Percentiles rank a stretch among this genome's conserved stretches.
phyloP scores from a whole-genome alignment of 2,329 filamentous ascomycete genomes.

The Drechslera avenae region DNA sequence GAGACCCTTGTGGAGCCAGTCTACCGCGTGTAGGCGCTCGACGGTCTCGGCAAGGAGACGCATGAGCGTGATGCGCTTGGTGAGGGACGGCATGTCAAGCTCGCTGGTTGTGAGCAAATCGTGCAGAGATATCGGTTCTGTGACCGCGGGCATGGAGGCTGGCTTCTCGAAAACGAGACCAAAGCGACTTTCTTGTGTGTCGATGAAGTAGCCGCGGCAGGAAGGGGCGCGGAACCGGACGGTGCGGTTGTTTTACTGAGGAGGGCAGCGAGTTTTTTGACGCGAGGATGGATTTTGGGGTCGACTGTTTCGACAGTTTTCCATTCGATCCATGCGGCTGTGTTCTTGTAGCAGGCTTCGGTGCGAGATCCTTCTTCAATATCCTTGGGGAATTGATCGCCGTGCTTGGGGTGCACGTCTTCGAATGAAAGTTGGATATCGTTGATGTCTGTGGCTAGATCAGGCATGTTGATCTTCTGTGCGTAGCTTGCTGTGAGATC shows the following conservation, averaged over 20 bases:
- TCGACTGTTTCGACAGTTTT: slow-evolving; percentile 39
- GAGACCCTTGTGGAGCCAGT: slow-evolving; percentile 65
- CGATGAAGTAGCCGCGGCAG: slow-evolving; percentile 46
- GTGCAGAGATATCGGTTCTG: slow-evolving; percentile 55
- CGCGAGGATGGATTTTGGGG: slow-evolving; percentile 37
- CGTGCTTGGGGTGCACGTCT: slow-evolving; percentile 27
- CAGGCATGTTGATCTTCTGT: slow-evolving; percentile 26
- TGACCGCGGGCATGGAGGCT: slow-evolving; percentile 42
- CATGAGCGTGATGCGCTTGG: slow-evolving; percentile 58
- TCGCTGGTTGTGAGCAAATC: slow-evolving; percentile 49
- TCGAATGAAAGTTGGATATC: slow-evolving; percentile 9
- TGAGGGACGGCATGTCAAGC: slow-evolving; percentile 55
- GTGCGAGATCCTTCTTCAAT: slow-evolving; percentile 31
- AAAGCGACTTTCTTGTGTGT: slow-evolving; percentile 49
- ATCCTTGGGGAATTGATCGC: slow-evolving; percentile 23
- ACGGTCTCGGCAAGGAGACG: slow-evolving; percentile 59
- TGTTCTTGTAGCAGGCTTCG: slow-evolving; percentile 35
- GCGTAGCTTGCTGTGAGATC: slow-evolving; percentile 37
- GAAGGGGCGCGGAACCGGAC: slow-evolving; percentile 42
- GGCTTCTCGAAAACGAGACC: slow-evolving; percentile 62
- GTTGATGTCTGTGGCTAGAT: slow-evolving; percentile 21
- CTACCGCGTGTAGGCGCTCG: slow-evolving; percentile 55
- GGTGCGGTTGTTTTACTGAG: slow-evolving; percentile 40
- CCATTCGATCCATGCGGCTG: slow-evolving; percentile 48
- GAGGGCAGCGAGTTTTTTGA: slow-evolving; percentile 39